Percentiles rank a stretch among this genome's conserved stretches.
Conservation (phyloP, 257 asterid species). For the Penstemon barbatus region DNA sequence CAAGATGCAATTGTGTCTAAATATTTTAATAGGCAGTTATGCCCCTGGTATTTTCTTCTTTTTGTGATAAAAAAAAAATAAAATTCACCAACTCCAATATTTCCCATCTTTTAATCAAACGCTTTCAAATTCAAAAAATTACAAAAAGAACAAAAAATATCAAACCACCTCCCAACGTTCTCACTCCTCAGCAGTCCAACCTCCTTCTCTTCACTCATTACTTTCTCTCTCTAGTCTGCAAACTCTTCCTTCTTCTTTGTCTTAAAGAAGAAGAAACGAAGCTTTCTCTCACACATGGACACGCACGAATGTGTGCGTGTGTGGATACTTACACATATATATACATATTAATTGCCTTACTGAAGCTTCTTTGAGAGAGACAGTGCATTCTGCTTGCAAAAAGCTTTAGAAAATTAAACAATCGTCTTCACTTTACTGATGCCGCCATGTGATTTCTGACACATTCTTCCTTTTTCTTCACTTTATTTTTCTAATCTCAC, state of each 20-base stretch:
- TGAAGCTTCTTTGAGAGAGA: constrained; percentile 40
- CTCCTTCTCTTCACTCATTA: constrained; percentile 31
- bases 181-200: constrained; percentile 36
- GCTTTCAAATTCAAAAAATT: constrained; percentile 42
- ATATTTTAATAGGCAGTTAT: no score
- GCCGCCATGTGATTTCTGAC: constrained; percentile 92
- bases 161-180: constrained; percentile 32
- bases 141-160: constrained; percentile 18
- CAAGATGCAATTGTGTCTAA: no score
- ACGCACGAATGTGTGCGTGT: constrained; percentile 33
- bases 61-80: no score
- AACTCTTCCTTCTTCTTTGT: constrained; percentile 43
- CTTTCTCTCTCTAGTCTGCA: constrained; percentile 40
- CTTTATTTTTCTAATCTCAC: background rate
- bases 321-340: constrained; percentile 15
- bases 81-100: constrained; percentile 25
- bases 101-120: constrained; percentile 28
- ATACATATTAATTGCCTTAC: constrained; percentile 14
- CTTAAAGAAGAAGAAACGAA: constrained; percentile 55
- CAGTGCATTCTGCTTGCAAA: constrained; percentile 36
- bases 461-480: constrained; percentile 39
- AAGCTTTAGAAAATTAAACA: constrained; percentile 42
- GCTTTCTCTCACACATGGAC: constrained; percentile 29
- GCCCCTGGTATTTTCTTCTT: no score
- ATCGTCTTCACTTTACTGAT: constrained; percentile 46